Base-by-base conservation (phyloP, 306 rosid species). In the Ochetophila trinervis region DNA sequence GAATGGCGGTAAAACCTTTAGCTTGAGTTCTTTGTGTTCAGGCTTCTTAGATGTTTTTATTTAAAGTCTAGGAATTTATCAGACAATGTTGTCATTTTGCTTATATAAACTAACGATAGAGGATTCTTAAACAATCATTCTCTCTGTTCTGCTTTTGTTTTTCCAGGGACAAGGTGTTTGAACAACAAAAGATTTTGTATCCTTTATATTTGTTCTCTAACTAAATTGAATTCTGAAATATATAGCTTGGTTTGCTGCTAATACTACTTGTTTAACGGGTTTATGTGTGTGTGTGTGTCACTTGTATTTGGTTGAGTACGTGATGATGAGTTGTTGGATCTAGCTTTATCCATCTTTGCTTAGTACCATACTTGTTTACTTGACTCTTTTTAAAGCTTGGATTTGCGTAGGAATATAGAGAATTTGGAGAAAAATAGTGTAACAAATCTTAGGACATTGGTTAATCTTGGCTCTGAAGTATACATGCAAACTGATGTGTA, bases 401-500 rank as follows among this genome's bases (percentile, higher is more conserved):
- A 93, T 81, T 74, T 93, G 76, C 83, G 95, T 56, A 83, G 60
- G 71, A 90, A 86, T 67, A 87, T 93, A 21, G 97, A 90, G 76
- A 93, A 79, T 72, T 76, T 93, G 69, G 87, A 93, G 87, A 87
- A 83, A 69, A 87, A 87, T 74, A 86, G 91, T 69, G 95, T 87
- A 58, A 86, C 94, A 75, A 84, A 84, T 83, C 86, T 93, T 36
- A 79, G 84, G 79, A 87, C 94, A 6, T 40, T 86, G 87, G 97
- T 89, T 77, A 90, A 93, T 83, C 81, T 93, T 71, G 99, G 97
- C 45, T 93, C 97, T 49, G 97, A 93, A 72, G 99, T 93, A 9
- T 87, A 90, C 75, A 65, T 83, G 71, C 97, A 90, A 83, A 97
- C 96, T 60, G 91, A 93, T 50, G 99, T 90, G 99, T 89, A 84